Percentiles rank a stretch among this genome's conserved stretches.
phyloP scores from a whole-genome alignment of 495 filamentous ascomycete species.

The Trichoderma erinaceum region DNA sequence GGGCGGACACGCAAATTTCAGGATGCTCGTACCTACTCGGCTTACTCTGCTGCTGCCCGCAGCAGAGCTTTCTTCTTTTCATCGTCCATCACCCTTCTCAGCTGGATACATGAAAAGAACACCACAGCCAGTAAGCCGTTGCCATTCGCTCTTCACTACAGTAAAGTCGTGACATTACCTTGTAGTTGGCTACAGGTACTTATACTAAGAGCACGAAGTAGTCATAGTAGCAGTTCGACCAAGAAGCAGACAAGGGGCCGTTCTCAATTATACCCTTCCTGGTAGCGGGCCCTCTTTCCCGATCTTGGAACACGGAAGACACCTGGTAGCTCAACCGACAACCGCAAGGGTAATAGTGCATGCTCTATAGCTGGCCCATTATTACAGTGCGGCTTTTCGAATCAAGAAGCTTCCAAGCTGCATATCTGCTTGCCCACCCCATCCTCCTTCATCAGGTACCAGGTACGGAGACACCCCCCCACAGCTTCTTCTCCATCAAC shows the following conservation, averaged over 20 bases:
- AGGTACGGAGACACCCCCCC: slow-evolving; percentile 26
- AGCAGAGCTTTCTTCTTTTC: neutral
- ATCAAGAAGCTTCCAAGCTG: slow-evolving; percentile 35
- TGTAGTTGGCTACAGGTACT: neutral
- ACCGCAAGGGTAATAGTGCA: slow-evolving; percentile 22
- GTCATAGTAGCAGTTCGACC: neutral
- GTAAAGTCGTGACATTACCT: neutral
- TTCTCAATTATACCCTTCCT: slow-evolving; percentile 14
- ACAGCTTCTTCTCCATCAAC: slow-evolving; percentile 23
- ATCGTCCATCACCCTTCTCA: neutral
- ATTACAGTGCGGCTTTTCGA: slow-evolving; percentile 37
- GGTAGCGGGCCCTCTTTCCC: slow-evolving; percentile 13
- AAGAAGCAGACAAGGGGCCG: neutral
- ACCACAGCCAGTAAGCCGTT: neutral
- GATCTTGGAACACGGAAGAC: slow-evolving; percentile 27
- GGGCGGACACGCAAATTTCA: neutral
- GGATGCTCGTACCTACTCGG: neutral
- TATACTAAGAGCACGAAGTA: slow-evolving; percentile 2
- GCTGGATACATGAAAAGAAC: neutral
- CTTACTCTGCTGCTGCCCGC: slow-evolving; percentile 1
- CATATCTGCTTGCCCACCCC: slow-evolving; percentile 24
- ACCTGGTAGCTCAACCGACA: slow-evolving; percentile 41
- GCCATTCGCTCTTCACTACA: neutral
- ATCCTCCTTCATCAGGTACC: slow-evolving; percentile 33
- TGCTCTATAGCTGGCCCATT: slow-evolving; percentile 32